phyloP scores from a whole-genome alignment of 306 rosid genomes.

The Dicorynia guianensis region DNA sequence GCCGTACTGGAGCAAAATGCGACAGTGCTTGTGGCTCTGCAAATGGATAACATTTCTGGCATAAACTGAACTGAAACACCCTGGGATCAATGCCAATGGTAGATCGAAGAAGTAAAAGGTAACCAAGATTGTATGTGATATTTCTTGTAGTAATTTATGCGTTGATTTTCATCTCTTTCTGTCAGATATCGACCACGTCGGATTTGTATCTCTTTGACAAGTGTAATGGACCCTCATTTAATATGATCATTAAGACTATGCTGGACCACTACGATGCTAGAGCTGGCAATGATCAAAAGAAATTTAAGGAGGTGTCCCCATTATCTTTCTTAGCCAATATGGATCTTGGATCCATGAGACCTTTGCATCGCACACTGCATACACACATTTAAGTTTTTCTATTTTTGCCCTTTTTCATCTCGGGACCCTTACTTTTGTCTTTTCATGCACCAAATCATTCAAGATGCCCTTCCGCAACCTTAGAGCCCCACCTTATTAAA shows the following conservation, averaged over 20 bases:
- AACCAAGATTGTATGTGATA: background rate
- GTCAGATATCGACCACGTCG: conserved; percentile 46
- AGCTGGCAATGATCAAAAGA: conserved; percentile 77
- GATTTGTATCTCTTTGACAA: conserved; percentile 50
- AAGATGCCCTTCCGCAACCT: conserved; percentile 53
- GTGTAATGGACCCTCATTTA: conserved; percentile 59
- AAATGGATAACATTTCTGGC: background rate
- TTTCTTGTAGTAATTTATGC: conserved; percentile 7
- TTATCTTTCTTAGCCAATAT: conserved; percentile 53
- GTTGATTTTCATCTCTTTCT: conserved; percentile 17
- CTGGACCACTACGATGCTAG: conserved; percentile 72
- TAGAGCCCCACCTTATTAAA: conserved; percentile 68
- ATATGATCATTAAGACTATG: conserved; percentile 64
- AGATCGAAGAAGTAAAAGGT: background rate
- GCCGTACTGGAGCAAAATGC: too few relatives aligned
- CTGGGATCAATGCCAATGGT: background rate
- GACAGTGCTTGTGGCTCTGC: background rate
- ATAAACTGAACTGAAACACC: background rate
- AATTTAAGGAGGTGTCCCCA: conserved; percentile 81
- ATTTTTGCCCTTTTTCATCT: conserved; percentile 37
- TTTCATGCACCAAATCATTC: conserved; percentile 54
- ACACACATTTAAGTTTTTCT: conserved; percentile 45
- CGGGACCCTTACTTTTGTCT: conserved; percentile 62
- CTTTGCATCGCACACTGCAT: conserved; percentile 37
- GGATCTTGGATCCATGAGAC: conserved; percentile 53